Conservation (phyloP, 2,329 filamentous ascomycete genomes). For the Hypoxylon sp. region DNA sequence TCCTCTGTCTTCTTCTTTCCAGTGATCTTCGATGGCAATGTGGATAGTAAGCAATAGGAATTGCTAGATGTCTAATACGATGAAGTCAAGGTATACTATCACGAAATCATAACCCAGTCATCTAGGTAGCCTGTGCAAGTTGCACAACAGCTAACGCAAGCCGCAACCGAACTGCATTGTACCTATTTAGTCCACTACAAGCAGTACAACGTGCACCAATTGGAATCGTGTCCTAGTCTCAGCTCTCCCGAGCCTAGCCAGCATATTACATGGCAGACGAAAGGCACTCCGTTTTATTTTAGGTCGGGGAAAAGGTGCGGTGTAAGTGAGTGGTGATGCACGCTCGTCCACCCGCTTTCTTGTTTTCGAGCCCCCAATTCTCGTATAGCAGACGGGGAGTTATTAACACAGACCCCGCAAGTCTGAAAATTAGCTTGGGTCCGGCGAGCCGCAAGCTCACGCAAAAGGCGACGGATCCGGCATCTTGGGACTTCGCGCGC, state of each 20-base stretch:
- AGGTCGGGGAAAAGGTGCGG: conserved; percentile 9
- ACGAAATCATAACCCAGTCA: conserved; percentile 11
- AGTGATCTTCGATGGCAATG: background rate
- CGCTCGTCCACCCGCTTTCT: background rate
- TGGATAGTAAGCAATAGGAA: conserved; percentile 2
- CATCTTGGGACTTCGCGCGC: conserved; percentile 22
- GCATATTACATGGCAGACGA: conserved; percentile 13
- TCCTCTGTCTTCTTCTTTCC: conserved; percentile 1
- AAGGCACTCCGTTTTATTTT: background rate
- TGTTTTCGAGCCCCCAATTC: too few relatives aligned
- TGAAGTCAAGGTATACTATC: conserved; percentile 14
- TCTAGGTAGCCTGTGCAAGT: conserved; percentile 6
- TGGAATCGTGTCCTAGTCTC: conserved; percentile 12
- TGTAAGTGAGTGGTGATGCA: too few relatives aligned
- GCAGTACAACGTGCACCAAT: conserved; percentile 17
- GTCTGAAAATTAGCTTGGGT: conserved; percentile 12
- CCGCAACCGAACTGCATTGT: conserved; percentile 16
- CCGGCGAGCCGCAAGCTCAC: conserved; percentile 24
- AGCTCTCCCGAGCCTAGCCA: conserved; percentile 7
- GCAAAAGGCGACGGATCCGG: conserved; percentile 29
- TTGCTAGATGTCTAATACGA: conserved; percentile 3
- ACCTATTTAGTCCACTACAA: conserved; percentile 20
- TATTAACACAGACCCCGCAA: conserved; percentile 14
- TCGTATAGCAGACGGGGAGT: background rate
- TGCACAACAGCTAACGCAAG: conserved; percentile 28